Conservation (phyloP, 1,284 basidiomycete genomes). For the Heterobasidion occidentale region DNA sequence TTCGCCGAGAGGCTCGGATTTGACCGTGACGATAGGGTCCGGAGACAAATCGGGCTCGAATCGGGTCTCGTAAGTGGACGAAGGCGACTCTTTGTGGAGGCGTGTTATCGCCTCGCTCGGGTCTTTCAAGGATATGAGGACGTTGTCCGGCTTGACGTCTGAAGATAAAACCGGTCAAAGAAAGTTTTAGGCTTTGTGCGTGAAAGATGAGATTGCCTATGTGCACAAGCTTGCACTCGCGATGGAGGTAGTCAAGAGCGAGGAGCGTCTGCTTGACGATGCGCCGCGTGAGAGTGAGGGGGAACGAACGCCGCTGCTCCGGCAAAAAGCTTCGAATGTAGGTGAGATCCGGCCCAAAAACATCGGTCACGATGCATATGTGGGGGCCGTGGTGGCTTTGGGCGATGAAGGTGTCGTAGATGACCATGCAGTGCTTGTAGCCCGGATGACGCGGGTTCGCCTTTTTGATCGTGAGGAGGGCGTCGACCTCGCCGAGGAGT, state of each 20-base stretch:
- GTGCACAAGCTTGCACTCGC: constrained; percentile 15
- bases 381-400: constrained; percentile 5
- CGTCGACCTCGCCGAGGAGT: background rate
- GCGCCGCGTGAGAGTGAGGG: constrained; percentile 7
- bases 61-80: constrained; percentile 6
- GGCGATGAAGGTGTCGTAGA: constrained; percentile 1
- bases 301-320: background rate
- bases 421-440: background rate
- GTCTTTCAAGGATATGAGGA: background rate
- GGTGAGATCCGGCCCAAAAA: background rate
- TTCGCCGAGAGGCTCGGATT: constrained; percentile 7
- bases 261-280: constrained; percentile 18
- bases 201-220: constrained; percentile 1
- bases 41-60: constrained; percentile 3
- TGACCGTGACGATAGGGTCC: constrained; percentile 8
- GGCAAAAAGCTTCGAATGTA: background rate
- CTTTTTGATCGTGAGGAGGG: background rate
- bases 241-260: constrained; percentile 19
- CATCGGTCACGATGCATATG: constrained; percentile 5
- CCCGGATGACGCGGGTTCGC: constrained; percentile 1
- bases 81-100: background rate
- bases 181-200: background rate
- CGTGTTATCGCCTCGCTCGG: background rate
- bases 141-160: background rate
- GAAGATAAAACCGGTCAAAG: background rate